These are phyloP conservation scores for Colletotrichum sp. DNA, from an alignment of 2,329 filamentous ascomycete genomes.

Conservation along the genomic window DNA sequence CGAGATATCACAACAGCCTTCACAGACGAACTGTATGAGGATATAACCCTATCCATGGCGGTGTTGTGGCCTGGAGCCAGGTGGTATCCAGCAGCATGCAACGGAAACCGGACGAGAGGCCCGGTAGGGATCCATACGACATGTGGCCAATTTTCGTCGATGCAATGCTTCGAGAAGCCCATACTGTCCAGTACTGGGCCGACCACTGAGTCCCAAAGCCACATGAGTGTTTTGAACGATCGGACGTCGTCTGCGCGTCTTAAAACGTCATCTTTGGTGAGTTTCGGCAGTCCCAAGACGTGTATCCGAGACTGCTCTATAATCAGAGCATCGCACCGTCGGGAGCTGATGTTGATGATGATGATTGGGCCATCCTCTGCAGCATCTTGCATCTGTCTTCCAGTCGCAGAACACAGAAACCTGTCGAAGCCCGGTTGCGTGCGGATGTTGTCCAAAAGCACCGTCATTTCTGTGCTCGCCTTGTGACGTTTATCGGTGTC, in stretches of 20 bases:
- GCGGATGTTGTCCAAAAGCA: constrained; percentile 19
- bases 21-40: constrained; percentile 41
- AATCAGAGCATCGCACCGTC: constrained; percentile 35
- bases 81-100: constrained; percentile 40
- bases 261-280: not conserved
- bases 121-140: constrained; percentile 41
- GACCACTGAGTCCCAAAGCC: constrained; percentile 33
- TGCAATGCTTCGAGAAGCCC: constrained; percentile 22
- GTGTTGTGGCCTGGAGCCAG: constrained; percentile 21
- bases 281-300: constrained; percentile 21
- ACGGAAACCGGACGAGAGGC: constrained; percentile 29
- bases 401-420: constrained; percentile 27
- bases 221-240: constrained; percentile 26
- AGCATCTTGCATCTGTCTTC: constrained; percentile 23
- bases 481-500: not conserved
- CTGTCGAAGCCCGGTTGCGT: constrained; percentile 24
- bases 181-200: constrained; percentile 31
- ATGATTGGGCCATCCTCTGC: constrained; percentile 31
- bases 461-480: not conserved
- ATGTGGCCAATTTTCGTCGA: constrained; percentile 23
- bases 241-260: not conserved
- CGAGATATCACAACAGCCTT: constrained; percentile 32
- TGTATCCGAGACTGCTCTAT: constrained; percentile 24
- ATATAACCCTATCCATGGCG: constrained; percentile 39
- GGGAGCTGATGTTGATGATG: constrained; percentile 31